Base-by-base conservation (phyloP, 345 rosid species). In the Excoecaria agallocha region DNA sequence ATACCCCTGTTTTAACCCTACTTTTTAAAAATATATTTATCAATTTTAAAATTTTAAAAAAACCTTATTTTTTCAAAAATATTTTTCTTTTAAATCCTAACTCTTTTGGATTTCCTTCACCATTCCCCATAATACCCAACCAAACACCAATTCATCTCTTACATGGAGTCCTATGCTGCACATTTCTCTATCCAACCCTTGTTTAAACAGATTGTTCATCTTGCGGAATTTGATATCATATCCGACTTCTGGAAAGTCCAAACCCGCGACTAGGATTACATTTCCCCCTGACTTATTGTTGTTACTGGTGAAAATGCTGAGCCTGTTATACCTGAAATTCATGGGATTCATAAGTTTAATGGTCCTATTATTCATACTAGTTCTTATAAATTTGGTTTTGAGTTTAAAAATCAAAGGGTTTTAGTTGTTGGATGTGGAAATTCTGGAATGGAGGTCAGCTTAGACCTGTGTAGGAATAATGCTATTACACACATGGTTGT, bases 361-460 rank as follows among this genome's bases (percentile, higher is more conserved):
- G n/a, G n/a, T n/a, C n/a, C n/a, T n/a, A n/a, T n/a, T n/a, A n/a
- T n/a, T n/a, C n/a, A n/a, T n/a, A n/a, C n/a, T n/a, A n/a, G n/a
- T n/a, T n/a, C n/a, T n/a, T n/a, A n/a, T n/a, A n/a, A n/a, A n/a
- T n/a, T n/a, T 82, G 97, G 92, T 10, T 81, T 72, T 35, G 84
- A 74, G 71, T 90, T 86, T 81, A 77, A 66, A 58, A 76, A 70
- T 52, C 73, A 82, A 41, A 89, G 70, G 54, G 90, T 89, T 56
- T 71, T 92, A 66, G 93, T 92, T 7, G 84, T 92, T 45, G 97
- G 97, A 3, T 90, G 96, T 81, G 97, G 97, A 16, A 92, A 92
- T 51, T 90, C 97, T 5, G 97, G 97, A 19, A 90, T 88, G 91
- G 89, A 88, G 72, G 84, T 86, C 41, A 78, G 89, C 60, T 73